Conservation (phyloP, 2,329 filamentous ascomycete genomes). For the Trichoderma koningiopsis region DNA sequence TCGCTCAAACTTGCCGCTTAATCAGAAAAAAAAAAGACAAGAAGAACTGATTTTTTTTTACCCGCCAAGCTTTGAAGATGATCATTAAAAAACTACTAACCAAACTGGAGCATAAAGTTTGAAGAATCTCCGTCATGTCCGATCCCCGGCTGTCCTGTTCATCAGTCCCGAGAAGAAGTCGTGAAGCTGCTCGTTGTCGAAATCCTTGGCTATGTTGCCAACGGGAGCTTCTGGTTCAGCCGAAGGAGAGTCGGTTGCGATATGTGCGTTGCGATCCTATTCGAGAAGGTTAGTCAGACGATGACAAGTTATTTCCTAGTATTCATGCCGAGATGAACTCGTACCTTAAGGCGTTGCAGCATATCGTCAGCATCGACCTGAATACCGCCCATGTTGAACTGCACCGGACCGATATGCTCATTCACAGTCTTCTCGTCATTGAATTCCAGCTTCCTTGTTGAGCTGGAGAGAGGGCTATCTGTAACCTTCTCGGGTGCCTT, state of each 20-base stretch:
- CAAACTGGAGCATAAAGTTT: neutral
- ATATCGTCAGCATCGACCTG: slow-evolving; percentile 95
- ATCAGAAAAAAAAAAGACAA: slow-evolving; percentile 7
- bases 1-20: slow-evolving; percentile 17
- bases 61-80: slow-evolving; percentile 2
- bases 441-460: slow-evolving; percentile 37
- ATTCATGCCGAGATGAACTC: slow-evolving; percentile 23
- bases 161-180: slow-evolving; percentile 63
- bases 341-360: slow-evolving; percentile 81
- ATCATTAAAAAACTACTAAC: neutral
- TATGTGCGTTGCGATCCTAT: slow-evolving; percentile 60
- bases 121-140: neutral
- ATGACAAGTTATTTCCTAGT: neutral
- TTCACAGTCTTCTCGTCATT: slow-evolving; percentile 56
- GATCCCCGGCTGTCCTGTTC: slow-evolving; percentile 50
- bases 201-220: slow-evolving; percentile 47
- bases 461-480: slow-evolving; percentile 32
- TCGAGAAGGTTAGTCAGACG: slow-evolving; percentile 6
- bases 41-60: neutral
- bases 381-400: slow-evolving; percentile 98
- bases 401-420: slow-evolving; percentile 89
- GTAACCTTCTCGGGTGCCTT: slow-evolving; percentile 53
- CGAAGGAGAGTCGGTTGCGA: slow-evolving; percentile 47
- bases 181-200: slow-evolving; percentile 58
- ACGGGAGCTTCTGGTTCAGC: slow-evolving; percentile 42